A percentile compares a stretch with the other conserved stretches of the same genome.
These are phyloP conservation scores for Pleoardoris graminearum DNA, from an alignment of 2,329 filamentous ascomycete genomes.

Conservation along the genomic window DNA sequence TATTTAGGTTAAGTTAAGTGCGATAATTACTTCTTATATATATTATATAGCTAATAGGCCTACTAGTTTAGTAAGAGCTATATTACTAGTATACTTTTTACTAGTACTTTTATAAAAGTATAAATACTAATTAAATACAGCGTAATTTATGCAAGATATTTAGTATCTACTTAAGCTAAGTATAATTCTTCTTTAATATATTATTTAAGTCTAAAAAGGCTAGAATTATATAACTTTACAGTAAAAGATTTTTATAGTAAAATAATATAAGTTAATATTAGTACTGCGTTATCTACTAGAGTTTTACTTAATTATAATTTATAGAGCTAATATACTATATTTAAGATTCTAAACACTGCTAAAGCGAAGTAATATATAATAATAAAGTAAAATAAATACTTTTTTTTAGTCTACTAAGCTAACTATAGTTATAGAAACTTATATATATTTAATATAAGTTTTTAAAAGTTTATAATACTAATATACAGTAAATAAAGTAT, in stretches of 20 bases:
- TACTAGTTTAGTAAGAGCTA: constrained; percentile 69
- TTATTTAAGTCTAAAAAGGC: constrained; percentile 47
- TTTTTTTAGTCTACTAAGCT: constrained; percentile 51
- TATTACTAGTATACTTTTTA: constrained; percentile 69
- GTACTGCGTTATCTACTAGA: constrained; percentile 42
- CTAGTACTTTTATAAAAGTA: not conserved
- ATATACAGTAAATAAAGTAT: constrained; percentile 58
- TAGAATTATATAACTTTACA: constrained; percentile 70
- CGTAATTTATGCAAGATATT: constrained; percentile 70
- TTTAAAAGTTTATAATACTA: too few relatives aligned
- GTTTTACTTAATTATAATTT: constrained; percentile 3
- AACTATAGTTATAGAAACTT: constrained; percentile 55
- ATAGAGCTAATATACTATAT: constrained; percentile 81
- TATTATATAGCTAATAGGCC: too few relatives aligned
- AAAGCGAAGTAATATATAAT: constrained; percentile 91
- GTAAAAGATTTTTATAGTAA: constrained; percentile 66
- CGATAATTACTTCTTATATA: too few relatives aligned
- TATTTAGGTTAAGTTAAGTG: constrained; percentile 70
- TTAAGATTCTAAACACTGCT: constrained; percentile 90
- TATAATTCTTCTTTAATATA: too few relatives aligned
- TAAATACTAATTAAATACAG: constrained; percentile 45
- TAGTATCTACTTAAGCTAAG: not conserved
- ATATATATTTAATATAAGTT: constrained; percentile 60
- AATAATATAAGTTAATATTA: constrained; percentile 75
- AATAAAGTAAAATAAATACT: too few relatives aligned